A percentile compares a stretch with the other conserved stretches of the same genome.
Conservation (phyloP, 352 stramenopile species). For the Phytophthora pluvialis region DNA sequence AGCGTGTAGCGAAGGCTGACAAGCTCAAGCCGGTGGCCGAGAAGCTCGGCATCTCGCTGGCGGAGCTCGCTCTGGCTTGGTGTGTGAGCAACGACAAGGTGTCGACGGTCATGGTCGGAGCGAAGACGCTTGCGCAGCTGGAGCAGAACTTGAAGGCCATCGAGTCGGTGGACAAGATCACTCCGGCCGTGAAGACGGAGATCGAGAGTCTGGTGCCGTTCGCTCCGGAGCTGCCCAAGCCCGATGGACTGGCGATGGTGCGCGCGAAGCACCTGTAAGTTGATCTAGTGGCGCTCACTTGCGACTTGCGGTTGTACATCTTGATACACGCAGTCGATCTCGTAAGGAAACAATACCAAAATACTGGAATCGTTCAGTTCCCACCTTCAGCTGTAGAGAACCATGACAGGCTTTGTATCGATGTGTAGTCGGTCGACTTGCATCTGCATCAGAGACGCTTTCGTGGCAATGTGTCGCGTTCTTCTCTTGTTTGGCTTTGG, state of each 20-base stretch:
- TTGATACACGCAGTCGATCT: too few relatives aligned
- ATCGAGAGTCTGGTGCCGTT: slow-evolving; percentile 52
- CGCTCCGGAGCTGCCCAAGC: neutral
- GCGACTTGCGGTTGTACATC: too few relatives aligned
- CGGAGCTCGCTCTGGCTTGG: slow-evolving; percentile 66
- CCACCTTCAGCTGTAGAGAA: too few relatives aligned
- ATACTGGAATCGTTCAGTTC: too few relatives aligned
- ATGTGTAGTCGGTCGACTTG: too few relatives aligned
- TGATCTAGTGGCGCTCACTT: too few relatives aligned
- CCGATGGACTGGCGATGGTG: neutral
- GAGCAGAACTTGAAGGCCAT: slow-evolving; percentile 68
- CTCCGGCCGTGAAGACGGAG: slow-evolving; percentile 47
- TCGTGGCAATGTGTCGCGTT: too few relatives aligned
- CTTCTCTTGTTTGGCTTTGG: too few relatives aligned
- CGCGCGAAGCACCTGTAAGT: neutral
- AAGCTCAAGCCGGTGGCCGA: slow-evolving; percentile 47
- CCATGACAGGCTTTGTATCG: too few relatives aligned
- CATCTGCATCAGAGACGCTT: too few relatives aligned
- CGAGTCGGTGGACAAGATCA: slow-evolving; percentile 51
- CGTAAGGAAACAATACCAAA: too few relatives aligned
- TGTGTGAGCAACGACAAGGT: slow-evolving; percentile 59
- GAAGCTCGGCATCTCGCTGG: slow-evolving; percentile 46
- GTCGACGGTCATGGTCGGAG: slow-evolving; percentile 62
- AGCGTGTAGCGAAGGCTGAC: slow-evolving; percentile 33
- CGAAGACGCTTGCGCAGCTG: slow-evolving; percentile 54